Conservation (phyloP, 345 rosid species). For the Eucalyptus lansdowneana region DNA sequence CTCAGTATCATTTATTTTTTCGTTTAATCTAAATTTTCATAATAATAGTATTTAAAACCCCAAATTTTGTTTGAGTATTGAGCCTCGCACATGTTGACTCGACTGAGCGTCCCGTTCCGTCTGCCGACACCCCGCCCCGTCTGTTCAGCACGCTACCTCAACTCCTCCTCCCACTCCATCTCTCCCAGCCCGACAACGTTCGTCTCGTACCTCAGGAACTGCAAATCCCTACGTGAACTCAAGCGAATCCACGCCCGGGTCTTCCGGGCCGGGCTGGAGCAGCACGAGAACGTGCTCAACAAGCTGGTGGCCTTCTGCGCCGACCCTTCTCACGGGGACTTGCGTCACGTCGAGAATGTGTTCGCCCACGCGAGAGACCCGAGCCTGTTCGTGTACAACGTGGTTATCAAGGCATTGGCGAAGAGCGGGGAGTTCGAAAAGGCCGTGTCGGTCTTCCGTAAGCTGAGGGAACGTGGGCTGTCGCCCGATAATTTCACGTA, state of each 20-base stretch:
- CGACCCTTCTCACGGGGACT: conserved; percentile 13
- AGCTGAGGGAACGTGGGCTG: conserved; percentile 36
- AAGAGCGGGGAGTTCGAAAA: conserved; percentile 19
- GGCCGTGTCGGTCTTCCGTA: conserved; percentile 28
- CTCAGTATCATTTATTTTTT: not conserved
- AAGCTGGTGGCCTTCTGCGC: conserved; percentile 32
- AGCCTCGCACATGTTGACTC: not conserved
- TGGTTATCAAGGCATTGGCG: conserved; percentile 43
- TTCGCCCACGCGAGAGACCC: conserved; percentile 9
- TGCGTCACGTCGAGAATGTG: conserved; percentile 19
- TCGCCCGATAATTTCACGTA: conserved; percentile 69
- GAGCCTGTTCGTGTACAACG: conserved; percentile 35
- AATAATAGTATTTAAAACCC: not conserved
- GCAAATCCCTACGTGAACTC: conserved; percentile 24
- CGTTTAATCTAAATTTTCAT: not conserved
- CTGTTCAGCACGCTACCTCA: not conserved
- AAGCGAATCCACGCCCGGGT: conserved; percentile 35
- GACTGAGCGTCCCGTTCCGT: not conserved
- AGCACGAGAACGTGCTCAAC: conserved; percentile 7
- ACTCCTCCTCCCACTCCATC: not conserved
- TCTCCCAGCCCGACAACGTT: not conserved
- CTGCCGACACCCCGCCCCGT: not conserved
- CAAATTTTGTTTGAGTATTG: not conserved
- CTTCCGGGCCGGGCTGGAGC: conserved; percentile 26
- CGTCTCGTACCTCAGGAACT: conserved; percentile 20